Conservation (phyloP, 257 asterid species). For the Phtheirospermum japonicum region DNA sequence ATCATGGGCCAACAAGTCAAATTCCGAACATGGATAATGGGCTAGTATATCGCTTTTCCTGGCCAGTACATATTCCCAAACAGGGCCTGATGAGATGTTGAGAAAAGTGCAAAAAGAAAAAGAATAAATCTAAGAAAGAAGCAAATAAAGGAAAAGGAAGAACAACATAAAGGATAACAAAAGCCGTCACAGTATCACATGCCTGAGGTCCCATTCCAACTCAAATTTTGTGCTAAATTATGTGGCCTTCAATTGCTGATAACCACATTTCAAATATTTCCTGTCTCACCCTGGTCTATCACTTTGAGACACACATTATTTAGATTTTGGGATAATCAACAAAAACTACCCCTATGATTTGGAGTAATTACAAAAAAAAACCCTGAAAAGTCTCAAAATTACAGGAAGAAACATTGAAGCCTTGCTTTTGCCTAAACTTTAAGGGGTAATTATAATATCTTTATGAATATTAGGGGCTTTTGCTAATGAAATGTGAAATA, state of each 20-base stretch:
- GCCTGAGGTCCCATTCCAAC: constrained; percentile 45
- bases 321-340: background rate
- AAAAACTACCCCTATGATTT: background rate
- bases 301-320: constrained; percentile 13
- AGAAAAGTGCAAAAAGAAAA: background rate
- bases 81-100: no score
- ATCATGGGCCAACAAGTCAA: no score
- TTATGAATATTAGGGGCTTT: no score
- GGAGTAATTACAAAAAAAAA: background rate
- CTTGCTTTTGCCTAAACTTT: no score
- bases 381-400: constrained; percentile 12
- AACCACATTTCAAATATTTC: constrained; percentile 31
- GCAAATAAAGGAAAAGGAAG: no score
- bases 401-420: background rate
- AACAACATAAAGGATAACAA: background rate
- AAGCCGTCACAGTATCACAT: constrained; percentile 41
- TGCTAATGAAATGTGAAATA: no score
- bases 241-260: constrained; percentile 42
- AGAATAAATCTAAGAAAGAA: background rate
- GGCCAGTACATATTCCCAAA: no score
- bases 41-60: no score
- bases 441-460: no score
- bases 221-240: no score
- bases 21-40: no score
- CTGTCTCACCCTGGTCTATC: constrained; percentile 29